phyloP scores from a whole-genome alignment of 1,139 yeast species.

The Debaryomyces robertsiae region DNA sequence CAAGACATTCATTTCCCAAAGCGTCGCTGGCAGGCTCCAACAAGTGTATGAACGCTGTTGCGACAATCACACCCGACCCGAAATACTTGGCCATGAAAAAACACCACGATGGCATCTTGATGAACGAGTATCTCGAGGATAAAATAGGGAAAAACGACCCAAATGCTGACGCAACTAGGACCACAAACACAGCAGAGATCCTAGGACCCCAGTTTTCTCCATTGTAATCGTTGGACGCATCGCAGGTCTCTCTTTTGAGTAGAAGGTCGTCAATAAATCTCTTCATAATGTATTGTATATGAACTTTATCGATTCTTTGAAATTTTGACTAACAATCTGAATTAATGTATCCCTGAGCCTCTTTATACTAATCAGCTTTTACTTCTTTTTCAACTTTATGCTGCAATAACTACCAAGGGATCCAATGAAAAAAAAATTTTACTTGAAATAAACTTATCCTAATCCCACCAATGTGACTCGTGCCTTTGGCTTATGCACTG shows the following conservation, averaged over 20 bases:
- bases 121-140: slow-evolving; percentile 54
- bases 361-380: no score
- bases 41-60: slow-evolving; percentile 86
- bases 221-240: slow-evolving; percentile 38
- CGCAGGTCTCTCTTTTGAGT: slow-evolving; percentile 37
- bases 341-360: neutral
- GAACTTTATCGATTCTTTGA: slow-evolving; percentile 3
- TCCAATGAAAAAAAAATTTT: no score
- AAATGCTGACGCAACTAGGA: slow-evolving; percentile 56
- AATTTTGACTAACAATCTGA: no score
- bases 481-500: no score
- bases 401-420: slow-evolving; percentile 1
- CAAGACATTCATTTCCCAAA: slow-evolving; percentile 38
- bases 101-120: slow-evolving; percentile 59
- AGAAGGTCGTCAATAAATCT: slow-evolving; percentile 8
- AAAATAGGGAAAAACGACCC: slow-evolving; percentile 64
- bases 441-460: no score
- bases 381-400: no score
- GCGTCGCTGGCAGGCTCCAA: slow-evolving; percentile 73
- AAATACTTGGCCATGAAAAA: slow-evolving; percentile 78
- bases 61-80: slow-evolving; percentile 91
- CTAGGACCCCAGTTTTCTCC: slow-evolving; percentile 59
- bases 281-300: slow-evolving; percentile 7
- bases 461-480: no score
- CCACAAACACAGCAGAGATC: slow-evolving; percentile 72